Evolutionary conservation across 2,329 filamentous ascomycete genomes (phyloP).

Genomic region (Aspergillus chevalieri): DNA sequence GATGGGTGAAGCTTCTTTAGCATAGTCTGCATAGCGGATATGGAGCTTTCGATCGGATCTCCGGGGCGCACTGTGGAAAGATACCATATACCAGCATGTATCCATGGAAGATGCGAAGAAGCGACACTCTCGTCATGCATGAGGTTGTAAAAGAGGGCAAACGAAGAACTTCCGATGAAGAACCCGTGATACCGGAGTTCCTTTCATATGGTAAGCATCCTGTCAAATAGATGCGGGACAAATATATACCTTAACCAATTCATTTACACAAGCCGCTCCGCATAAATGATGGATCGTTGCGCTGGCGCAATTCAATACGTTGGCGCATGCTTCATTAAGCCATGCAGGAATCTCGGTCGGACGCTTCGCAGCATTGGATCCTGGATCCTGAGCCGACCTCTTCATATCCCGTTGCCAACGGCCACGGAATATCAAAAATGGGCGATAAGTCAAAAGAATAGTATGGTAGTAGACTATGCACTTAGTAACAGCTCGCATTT

Average conservation of each 20-base stretch:
- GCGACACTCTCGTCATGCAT: constrained; percentile 34
- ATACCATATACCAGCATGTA: constrained; percentile 33
- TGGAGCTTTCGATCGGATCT: constrained; percentile 23
- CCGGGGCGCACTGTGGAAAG: constrained; percentile 32
- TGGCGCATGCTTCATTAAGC: constrained; percentile 42
- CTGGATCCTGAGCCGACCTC: constrained; percentile 6
- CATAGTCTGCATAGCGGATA: constrained; percentile 28
- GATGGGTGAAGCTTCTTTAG: constrained; percentile 25
- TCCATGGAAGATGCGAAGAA: constrained; percentile 38
- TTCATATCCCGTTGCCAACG: constrained; percentile 33
- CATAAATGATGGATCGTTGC: constrained; percentile 38
- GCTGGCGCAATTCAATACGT: constrained; percentile 37
- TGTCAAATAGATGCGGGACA: not conserved
- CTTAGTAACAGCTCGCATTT: not conserved
- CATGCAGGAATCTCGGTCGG: constrained; percentile 28
- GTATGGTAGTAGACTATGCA: constrained; percentile 41
- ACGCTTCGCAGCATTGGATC: constrained; percentile 7
- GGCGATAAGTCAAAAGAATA: constrained; percentile 39
- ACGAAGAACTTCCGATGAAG: constrained; percentile 39
- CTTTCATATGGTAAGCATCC: constrained; percentile 16
- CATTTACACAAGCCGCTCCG: constrained; percentile 36
- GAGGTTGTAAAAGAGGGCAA: constrained; percentile 40
- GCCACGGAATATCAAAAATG: constrained; percentile 41
- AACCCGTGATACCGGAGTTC: constrained; percentile 42
- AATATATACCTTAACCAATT: constrained; percentile 33